Percentiles rank a stretch among this genome's conserved stretches.
Conservation (phyloP, 768 basidiomycete genomes). For the Suillus fuscotomentosus region DNA sequence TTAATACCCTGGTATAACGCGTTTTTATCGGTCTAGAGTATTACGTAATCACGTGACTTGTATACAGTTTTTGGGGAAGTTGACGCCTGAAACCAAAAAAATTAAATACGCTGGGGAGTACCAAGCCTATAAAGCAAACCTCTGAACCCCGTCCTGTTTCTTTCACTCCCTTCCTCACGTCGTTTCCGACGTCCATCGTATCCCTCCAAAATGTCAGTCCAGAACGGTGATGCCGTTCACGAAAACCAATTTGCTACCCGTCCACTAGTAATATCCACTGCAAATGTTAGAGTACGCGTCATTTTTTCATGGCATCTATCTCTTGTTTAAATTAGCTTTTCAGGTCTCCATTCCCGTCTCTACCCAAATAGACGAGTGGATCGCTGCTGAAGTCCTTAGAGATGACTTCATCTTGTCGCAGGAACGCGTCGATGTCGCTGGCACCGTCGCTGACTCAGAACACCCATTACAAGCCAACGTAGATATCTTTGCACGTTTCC, state of each 20-base stretch:
- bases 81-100: slow-evolving; percentile 3
- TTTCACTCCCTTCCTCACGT: slow-evolving; percentile 4
- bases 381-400: slow-evolving; percentile 85
- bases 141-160: not conserved
- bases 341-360: slow-evolving; percentile 89
- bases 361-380: slow-evolving; percentile 82
- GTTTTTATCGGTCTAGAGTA: not conserved
- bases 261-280: slow-evolving; percentile 32
- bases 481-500: slow-evolving; percentile 81
- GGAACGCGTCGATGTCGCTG: slow-evolving; percentile 54
- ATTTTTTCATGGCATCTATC: slow-evolving; percentile 4
- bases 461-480: slow-evolving; percentile 62
- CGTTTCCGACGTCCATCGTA: slow-evolving; percentile 3
- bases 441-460: slow-evolving; percentile 51
- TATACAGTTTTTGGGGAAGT: not conserved
- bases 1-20: not conserved
- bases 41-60: slow-evolving; percentile 3
- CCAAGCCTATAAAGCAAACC: not conserved
- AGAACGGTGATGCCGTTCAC: slow-evolving; percentile 28
- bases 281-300: slow-evolving; percentile 34
- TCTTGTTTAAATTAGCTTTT: slow-evolving; percentile 7
- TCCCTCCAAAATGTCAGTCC: slow-evolving; percentile 30
- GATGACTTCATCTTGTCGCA: slow-evolving; percentile 81
- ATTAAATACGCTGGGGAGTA: slow-evolving; percentile 3
- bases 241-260: slow-evolving; percentile 33